Evolutionary conservation across 768 basidiomycete genomes (phyloP).

Genomic region (Boletus sensibilis): DNA sequence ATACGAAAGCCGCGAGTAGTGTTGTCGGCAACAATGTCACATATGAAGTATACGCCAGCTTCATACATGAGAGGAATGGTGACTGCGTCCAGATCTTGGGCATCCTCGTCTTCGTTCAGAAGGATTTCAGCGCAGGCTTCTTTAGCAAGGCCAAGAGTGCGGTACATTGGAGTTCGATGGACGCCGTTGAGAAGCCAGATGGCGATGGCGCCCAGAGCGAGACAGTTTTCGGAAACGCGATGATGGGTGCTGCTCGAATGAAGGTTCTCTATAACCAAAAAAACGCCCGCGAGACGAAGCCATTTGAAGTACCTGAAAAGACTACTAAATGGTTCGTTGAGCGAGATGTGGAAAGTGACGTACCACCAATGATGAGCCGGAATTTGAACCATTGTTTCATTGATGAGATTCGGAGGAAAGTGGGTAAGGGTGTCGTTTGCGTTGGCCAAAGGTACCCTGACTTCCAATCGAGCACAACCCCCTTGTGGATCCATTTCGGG

Average conservation of each 20-base stretch:
- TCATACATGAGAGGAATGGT: conserved; percentile 3
- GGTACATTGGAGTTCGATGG: neutral
- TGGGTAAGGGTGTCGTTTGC: no score
- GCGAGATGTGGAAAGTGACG: no score
- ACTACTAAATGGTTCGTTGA: no score
- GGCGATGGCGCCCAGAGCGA: neutral
- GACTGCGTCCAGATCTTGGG: neutral
- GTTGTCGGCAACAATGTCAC: neutral
- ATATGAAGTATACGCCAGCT: conserved; percentile 1
- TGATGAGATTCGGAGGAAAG: neutral
- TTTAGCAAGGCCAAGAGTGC: neutral
- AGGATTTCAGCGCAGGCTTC: neutral
- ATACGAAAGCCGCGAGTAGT: neutral
- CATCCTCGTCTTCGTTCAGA: neutral
- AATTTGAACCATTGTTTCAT: neutral
- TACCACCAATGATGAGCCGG: conserved; percentile 1
- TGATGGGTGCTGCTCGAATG: neutral
- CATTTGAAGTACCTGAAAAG: conserved; percentile 10
- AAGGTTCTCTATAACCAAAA: neutral
- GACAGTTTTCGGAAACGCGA: neutral
- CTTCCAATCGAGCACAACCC: neutral
- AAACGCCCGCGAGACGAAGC: neutral
- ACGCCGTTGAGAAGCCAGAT: conserved; percentile 5
- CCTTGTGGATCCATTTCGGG: neutral
- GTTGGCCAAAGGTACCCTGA: neutral